Evolutionary conservation across 2,329 filamentous ascomycete species (phyloP), one percentile per base, ranked within the genome.

Genomic region (Xenoacremonium recifei): DNA sequence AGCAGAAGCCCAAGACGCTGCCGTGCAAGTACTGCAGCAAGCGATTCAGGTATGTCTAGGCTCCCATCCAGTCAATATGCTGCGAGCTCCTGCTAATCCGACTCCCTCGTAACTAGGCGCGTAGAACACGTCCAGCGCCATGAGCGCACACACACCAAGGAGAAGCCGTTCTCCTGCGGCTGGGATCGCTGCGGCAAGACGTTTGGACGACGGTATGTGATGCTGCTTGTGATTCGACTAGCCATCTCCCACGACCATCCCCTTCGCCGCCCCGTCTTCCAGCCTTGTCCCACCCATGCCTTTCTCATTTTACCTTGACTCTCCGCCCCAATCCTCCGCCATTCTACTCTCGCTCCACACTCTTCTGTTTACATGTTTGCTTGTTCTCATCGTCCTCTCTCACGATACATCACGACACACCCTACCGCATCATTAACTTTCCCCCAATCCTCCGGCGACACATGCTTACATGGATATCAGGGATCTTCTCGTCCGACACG

Each of bases 91-190:
- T 59, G 40, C 58, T 53, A 32, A 37, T 19, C 27, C 21, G 30
- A n/a, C 30, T 43, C 31, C 23, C 33, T 23, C 50, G 44, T 60
- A 52, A 62, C 62, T 64, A 81, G 79, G 61, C 77, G 79, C 55
- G 77, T 82, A 52, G 79, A 83, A 62, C 79, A 83, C 63, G 77
- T 83, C 39, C 78, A 82, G 62, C 71, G 79, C 58, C 79, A 83
- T 60, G 78, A 82, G 62, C 72, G 79, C 49, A 82, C 78, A 23
- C 79, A 83, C 63, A 83, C 79, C 52, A 82, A 82, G 56, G 79
- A 82, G 64, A 82, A 82, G 61, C 79, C 79, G 7, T 83, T 82
- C 58, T 71, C 75, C 37, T 83, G 79, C 53, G 68, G 57, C 48
- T 80, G 77, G 75, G 72, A 73, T 57, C 71, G 75, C 31, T 83